Conservation (phyloP, 2,329 filamentous ascomycete genomes). For the Zalaria obscura region DNA sequence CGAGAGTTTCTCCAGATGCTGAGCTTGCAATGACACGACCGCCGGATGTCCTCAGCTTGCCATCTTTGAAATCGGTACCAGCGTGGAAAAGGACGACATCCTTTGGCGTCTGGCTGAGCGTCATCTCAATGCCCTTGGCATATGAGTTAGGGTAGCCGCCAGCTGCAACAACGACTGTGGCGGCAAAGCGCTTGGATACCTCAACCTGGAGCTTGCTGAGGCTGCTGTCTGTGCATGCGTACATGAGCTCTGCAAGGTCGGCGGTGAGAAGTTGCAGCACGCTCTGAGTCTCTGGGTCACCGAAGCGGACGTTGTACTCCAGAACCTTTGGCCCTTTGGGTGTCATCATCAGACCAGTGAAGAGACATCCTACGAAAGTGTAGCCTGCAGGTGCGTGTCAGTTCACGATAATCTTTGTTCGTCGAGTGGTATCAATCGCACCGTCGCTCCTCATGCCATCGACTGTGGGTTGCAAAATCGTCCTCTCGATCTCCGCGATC, state of each 20-base stretch:
- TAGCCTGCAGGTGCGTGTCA: constrained; percentile 19
- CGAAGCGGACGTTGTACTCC: constrained; percentile 89
- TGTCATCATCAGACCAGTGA: constrained; percentile 91
- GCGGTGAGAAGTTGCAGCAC: constrained; percentile 70
- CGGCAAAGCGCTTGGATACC: constrained; percentile 46
- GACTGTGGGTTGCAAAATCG: constrained; percentile 79
- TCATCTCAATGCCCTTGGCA: constrained; percentile 58
- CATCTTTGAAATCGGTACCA: constrained; percentile 56
- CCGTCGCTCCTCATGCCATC: constrained; percentile 75
- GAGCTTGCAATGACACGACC: constrained; percentile 92
- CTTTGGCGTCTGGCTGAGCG: constrained; percentile 32
- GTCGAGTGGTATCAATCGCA: constrained; percentile 8
- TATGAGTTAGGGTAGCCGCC: constrained; percentile 84
- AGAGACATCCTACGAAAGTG: constrained; percentile 61
- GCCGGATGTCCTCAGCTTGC: constrained; percentile 60
- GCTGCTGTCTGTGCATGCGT: constrained; percentile 65
- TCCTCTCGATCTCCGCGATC: constrained; percentile 63
- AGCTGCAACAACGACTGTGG: constrained; percentile 87
- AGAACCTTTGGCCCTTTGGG: constrained; percentile 65
- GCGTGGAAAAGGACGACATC: constrained; percentile 69
- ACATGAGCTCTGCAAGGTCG: constrained; percentile 78
- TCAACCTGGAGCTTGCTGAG: constrained; percentile 37
- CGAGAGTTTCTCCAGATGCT: constrained; percentile 59
- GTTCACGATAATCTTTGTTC: neutral
- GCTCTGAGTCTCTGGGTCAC: constrained; percentile 84